Evolutionary conservation across 2,329 filamentous ascomycete genomes (phyloP), one percentile per base, ranked within the genome.

Genomic region (Cladophialophora bantiana): DNA sequence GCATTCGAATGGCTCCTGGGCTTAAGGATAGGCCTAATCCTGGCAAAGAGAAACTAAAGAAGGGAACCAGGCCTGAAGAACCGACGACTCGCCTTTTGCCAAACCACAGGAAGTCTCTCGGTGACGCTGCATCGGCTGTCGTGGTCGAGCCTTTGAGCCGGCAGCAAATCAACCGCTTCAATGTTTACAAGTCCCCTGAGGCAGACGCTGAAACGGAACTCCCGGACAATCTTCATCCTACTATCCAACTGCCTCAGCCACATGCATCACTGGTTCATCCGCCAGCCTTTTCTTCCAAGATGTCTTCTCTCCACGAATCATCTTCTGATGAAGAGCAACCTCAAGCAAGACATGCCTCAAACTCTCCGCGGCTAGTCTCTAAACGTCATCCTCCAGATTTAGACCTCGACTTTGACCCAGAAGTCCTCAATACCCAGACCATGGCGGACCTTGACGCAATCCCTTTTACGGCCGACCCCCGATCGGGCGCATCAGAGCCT

Each of bases 401-500:
- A 12, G 77, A 79, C 70, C 74, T 79, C 31, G 85, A 86, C 72
- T 86, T 86, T 67, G 79, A 83, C 2, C 74, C 73, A 1, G 75
- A 81, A 18, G 69, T 77, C 13, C 78, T 87, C 1, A 77, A 77
- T 40, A 74, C 76, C 13, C 85, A 84, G 76, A 75, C 75, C 0
- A 85, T 84, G 65, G 72, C 78, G 0, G 77, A 83, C n/a, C 78
- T 87, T 2, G 81, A 81, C 67, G 76, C 77, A 3, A 82, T 86
- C 68, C 75, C 79, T 4, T 86, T 86, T 70, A 82, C 85, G 59
- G 75, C 75, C 34, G 77, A 77, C 18, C 81, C 80, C 10, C 72
- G 74, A 10, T 67, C 73, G 15, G 72, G 74, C 12, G 67, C 72
- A n/a, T 71, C 72, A 70, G 55, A 59, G 36, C 55, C 65, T 40